Conservation (phyloP, 2,329 filamentous ascomycete species). For the Colletotrichum tamarilloi region DNA sequence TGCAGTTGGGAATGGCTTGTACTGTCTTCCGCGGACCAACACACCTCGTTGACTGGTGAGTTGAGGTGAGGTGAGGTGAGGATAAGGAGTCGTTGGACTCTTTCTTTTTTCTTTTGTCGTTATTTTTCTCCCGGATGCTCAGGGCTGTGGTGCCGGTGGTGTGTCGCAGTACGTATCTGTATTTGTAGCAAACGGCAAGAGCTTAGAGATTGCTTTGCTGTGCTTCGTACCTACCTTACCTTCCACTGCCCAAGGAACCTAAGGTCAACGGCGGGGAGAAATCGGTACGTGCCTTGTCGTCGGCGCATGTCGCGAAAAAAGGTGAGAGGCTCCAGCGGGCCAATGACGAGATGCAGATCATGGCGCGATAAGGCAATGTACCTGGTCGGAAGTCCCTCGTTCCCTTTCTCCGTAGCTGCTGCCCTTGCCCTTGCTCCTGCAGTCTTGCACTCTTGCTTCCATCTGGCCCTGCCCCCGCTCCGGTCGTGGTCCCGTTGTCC, state of each 20-base stretch:
- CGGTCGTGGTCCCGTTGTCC: slow-evolving; percentile 1
- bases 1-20: background rate
- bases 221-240: background rate
- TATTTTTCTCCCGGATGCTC: background rate
- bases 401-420: slow-evolving; percentile 9
- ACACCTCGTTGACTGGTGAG: background rate
- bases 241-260: background rate
- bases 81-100: background rate
- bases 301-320: slow-evolving; percentile 23
- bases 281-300: slow-evolving; percentile 11
- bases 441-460: no score
- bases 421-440: slow-evolving; percentile 7
- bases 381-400: slow-evolving; percentile 26
- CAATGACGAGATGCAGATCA: slow-evolving; percentile 34
- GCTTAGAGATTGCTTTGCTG: background rate
- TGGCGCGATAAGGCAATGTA: slow-evolving; percentile 34
- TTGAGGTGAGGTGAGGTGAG: background rate
- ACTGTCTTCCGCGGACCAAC: background rate
- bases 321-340: slow-evolving; percentile 28
- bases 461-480: no score
- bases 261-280: background rate
- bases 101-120: background rate
- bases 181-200: background rate
- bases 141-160: background rate
- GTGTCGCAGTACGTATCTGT: no score